Evolutionary conservation across 2,329 filamentous ascomycete species (phyloP).

Genomic region (Pseudogymnoascus sp.): DNA sequence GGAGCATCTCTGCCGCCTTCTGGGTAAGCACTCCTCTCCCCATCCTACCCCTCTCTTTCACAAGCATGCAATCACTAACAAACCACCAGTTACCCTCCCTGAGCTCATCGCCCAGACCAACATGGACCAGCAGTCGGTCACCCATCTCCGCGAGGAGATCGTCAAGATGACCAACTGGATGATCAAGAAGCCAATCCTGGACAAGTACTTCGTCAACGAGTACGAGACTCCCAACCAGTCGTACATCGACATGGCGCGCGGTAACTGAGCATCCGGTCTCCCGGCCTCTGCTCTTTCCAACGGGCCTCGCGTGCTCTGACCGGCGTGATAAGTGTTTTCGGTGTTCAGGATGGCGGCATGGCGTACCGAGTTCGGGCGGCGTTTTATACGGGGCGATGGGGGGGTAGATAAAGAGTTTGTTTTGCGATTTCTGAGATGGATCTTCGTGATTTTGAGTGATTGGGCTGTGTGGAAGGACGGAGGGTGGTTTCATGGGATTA

Average conservation of each 20-base stretch:
- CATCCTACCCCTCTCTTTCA: constrained; percentile 2
- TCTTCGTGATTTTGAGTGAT: background rate
- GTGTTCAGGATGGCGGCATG: background rate
- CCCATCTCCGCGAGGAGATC: constrained; percentile 80
- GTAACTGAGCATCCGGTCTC: constrained; percentile 5
- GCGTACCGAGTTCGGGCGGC: background rate
- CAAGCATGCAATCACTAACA: constrained; percentile 7
- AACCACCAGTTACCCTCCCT: constrained; percentile 67
- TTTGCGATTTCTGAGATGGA: background rate
- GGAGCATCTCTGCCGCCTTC: constrained; percentile 80
- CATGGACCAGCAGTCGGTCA: constrained; percentile 89
- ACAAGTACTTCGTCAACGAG: constrained; percentile 66
- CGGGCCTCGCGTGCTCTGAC: background rate
- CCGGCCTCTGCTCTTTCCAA: background rate
- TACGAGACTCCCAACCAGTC: constrained; percentile 66
- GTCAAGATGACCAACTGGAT: constrained; percentile 82
- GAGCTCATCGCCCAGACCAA: constrained; percentile 96
- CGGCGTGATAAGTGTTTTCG: background rate
- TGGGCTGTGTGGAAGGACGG: background rate
- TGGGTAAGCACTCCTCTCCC: too few species aligned
- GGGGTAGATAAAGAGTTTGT: background rate
- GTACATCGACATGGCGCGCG: constrained; percentile 58
- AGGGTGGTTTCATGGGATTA: background rate
- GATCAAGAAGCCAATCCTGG: constrained; percentile 53
- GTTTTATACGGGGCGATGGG: background rate